A percentile compares a stretch with the other conserved stretches of the same genome.
These are phyloP conservation scores for Coemansia sp. DNA, from an alignment of 192 early-diverging fungal genomes.

Conservation along the genomic window DNA sequence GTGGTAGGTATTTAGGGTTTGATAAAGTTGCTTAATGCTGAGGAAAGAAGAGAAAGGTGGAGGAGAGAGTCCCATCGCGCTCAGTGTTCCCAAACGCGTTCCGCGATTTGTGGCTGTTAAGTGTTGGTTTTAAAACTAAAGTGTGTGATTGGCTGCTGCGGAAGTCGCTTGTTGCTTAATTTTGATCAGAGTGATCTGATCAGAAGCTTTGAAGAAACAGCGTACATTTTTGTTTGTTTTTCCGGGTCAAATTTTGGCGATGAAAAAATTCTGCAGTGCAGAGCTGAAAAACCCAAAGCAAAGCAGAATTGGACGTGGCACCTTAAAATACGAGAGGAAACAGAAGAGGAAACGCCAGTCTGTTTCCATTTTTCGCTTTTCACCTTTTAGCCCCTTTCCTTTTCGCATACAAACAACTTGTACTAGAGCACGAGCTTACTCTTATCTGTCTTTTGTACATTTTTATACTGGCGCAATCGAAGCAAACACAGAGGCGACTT, in stretches of 20 bases:
- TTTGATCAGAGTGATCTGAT: background rate
- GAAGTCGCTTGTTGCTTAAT: no score
- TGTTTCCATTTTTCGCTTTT: background rate
- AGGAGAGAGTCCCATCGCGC: background rate
- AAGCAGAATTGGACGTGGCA: background rate
- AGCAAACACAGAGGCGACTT: background rate
- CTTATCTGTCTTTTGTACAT: constrained; percentile 8
- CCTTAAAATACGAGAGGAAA: background rate
- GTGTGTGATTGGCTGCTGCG: constrained; percentile 1
- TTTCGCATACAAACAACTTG: background rate
- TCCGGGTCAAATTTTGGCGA: background rate
- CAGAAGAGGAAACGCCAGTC: background rate
- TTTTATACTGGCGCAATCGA: background rate
- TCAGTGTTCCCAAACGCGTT: background rate
- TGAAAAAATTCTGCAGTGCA: background rate
- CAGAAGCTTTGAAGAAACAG: background rate
- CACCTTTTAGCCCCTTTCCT: background rate
- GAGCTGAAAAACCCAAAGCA: background rate
- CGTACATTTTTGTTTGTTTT: background rate
- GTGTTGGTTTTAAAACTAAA: background rate
- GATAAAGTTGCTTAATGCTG: constrained; percentile 8
- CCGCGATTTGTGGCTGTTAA: background rate
- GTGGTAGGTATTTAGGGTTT: constrained; percentile 4
- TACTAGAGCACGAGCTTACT: background rate
- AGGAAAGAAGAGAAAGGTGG: background rate